Conservation (phyloP, 2,329 filamentous ascomycete species). For the Amauroascus verrucosus region DNA sequence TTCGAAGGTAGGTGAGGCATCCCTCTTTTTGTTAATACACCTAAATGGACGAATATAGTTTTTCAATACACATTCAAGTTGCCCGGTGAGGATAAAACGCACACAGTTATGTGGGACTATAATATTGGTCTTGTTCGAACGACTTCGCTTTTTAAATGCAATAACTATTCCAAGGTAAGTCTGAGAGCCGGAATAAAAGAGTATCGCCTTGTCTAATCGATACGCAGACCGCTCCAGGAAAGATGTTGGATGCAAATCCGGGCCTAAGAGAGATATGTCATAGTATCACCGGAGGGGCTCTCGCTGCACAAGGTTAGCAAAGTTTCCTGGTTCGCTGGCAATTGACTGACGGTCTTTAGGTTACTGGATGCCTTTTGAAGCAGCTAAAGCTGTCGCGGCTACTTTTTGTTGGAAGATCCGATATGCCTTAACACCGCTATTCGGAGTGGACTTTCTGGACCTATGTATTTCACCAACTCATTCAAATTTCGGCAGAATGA, state of each 20-base stretch:
- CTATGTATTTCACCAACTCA: slow-evolving; percentile 58
- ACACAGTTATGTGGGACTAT: slow-evolving; percentile 92
- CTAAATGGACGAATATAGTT: slow-evolving; percentile 40
- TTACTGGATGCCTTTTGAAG: slow-evolving; percentile 91
- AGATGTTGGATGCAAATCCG: slow-evolving; percentile 66
- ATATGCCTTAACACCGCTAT: slow-evolving; percentile 77
- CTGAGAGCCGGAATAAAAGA: slow-evolving; percentile 8
- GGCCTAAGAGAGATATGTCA: slow-evolving; percentile 83
- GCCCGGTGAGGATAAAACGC: slow-evolving; percentile 55
- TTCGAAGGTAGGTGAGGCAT: slow-evolving; percentile 8
- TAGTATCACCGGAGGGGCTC: slow-evolving; percentile 86
- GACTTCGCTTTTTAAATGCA: slow-evolving; percentile 89
- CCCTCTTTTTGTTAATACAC: neutral
- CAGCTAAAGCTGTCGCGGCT: slow-evolving; percentile 74
- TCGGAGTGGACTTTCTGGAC: slow-evolving; percentile 69
- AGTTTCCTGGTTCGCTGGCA: neutral
- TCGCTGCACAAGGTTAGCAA: slow-evolving; percentile 73
- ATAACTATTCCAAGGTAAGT: slow-evolving; percentile 72
- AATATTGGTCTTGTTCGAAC: slow-evolving; percentile 87
- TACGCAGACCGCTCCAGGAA: slow-evolving; percentile 70
- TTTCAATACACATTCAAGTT: slow-evolving; percentile 74
- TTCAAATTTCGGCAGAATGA: slow-evolving; percentile 28
- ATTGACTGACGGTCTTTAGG: slow-evolving; percentile 45
- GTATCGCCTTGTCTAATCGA: neutral
- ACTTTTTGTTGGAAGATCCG: slow-evolving; percentile 84